phyloP scores from a whole-genome alignment of 495 filamentous ascomycete species.

The Aspergillus sparsus region DNA sequence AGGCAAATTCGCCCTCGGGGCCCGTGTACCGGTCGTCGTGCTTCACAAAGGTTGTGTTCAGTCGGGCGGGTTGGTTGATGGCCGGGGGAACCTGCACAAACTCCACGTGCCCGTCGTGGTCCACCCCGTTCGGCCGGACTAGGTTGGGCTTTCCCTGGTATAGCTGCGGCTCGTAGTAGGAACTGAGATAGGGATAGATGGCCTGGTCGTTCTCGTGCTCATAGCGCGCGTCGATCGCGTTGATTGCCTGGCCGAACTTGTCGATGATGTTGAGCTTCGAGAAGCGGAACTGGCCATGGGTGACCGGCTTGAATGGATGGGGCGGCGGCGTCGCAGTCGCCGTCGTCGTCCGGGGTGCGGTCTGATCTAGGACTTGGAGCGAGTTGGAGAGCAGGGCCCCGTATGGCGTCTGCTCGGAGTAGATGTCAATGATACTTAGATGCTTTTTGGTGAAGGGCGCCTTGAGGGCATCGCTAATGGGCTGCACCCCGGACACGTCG shows the following conservation, averaged over 20 bases:
- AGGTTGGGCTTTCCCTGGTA: slow-evolving; percentile 3
- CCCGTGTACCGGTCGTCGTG: not conserved
- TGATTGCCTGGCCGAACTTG: slow-evolving; percentile 48
- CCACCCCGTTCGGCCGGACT: slow-evolving; percentile 25
- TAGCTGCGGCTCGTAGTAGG: slow-evolving; percentile 25
- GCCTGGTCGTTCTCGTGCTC: slow-evolving; percentile 16
- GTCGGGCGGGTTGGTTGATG: slow-evolving; percentile 52
- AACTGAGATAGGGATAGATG: slow-evolving; percentile 30
- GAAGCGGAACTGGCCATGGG: slow-evolving; percentile 50
- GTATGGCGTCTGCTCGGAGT: slow-evolving; percentile 37
- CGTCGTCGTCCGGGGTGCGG: not conserved
- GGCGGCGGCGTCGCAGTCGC: slow-evolving; percentile 4
- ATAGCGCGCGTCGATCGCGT: slow-evolving; percentile 32
- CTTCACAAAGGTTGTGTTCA: slow-evolving; percentile 43
- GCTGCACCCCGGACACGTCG: slow-evolving; percentile 2
- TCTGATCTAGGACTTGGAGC: not conserved
- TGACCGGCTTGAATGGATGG: slow-evolving; percentile 45
- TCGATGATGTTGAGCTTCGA: slow-evolving; percentile 53
- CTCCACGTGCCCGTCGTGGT: slow-evolving; percentile 23
- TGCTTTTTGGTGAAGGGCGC: slow-evolving; percentile 11
- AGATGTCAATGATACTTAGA: slow-evolving; percentile 21
- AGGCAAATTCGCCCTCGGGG: not conserved
- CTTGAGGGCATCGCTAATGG: slow-evolving; percentile 22
- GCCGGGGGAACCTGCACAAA: slow-evolving; percentile 48
- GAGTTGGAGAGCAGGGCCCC: slow-evolving; percentile 10